phyloP scores from a whole-genome alignment of 495 filamentous ascomycete species.

The Aspergillus wentii region DNA sequence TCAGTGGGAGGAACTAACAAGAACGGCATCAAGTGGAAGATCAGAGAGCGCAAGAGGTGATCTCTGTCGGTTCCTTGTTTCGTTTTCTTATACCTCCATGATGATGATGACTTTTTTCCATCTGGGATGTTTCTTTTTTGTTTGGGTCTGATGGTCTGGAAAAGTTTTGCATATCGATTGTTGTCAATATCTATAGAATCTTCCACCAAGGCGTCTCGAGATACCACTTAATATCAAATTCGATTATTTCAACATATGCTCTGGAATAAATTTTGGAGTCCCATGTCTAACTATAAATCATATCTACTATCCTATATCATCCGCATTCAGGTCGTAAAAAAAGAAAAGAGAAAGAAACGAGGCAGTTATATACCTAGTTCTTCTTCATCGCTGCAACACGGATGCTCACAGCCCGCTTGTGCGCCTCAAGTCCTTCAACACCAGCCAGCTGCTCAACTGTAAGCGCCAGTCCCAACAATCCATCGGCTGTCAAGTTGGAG shows the following conservation, averaged over 20 bases:
- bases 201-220: slow-evolving; percentile 4
- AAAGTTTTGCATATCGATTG: slow-evolving; percentile 9
- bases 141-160: slow-evolving; percentile 5
- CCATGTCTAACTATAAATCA: slow-evolving; percentile 2
- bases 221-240: slow-evolving; percentile 14
- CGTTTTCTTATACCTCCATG: neutral
- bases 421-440: slow-evolving; percentile 92
- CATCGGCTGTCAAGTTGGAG: slow-evolving; percentile 80
- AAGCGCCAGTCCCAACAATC: slow-evolving; percentile 72
- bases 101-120: neutral
- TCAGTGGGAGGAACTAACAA: slow-evolving; percentile 76
- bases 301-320: neutral
- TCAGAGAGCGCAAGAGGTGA: slow-evolving; percentile 65
- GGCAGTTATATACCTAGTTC: slow-evolving; percentile 15
- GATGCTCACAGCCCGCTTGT: slow-evolving; percentile 87
- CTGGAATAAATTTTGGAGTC: no score
- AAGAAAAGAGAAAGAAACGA: slow-evolving; percentile 3
- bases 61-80: no score
- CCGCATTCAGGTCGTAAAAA: slow-evolving; percentile 5
- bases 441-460: slow-evolving; percentile 93
- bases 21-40: slow-evolving; percentile 76
- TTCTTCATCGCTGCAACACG: slow-evolving; percentile 65
- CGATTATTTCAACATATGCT: slow-evolving; percentile 1
- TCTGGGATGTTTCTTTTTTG: neutral
- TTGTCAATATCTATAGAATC: neutral